Evolutionary conservation across 345 rosid species (phyloP).

Genomic region (Cardiospermum halicacabum): DNA sequence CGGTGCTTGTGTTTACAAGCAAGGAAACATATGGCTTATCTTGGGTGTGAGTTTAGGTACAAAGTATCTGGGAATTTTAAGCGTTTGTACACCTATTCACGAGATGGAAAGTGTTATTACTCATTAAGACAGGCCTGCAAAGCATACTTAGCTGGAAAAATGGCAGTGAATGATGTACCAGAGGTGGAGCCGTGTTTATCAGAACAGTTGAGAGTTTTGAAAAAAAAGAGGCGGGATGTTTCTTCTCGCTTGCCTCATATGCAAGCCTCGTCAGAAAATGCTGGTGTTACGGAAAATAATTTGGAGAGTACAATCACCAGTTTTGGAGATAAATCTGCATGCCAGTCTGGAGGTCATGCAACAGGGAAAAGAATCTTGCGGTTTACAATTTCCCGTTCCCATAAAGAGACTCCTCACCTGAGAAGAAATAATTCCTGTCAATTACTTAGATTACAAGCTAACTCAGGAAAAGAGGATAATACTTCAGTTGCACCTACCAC

Average conservation of each 20-base stretch:
- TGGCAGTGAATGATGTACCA: conserved; percentile 3
- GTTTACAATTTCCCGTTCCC: too few species aligned
- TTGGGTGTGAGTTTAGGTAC: conserved; percentile 42
- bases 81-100: conserved; percentile 30
- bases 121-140: conserved; percentile 50
- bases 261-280: conserved; percentile 13
- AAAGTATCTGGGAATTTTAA: conserved; percentile 4
- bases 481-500: neutral
- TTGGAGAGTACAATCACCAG: too few species aligned
- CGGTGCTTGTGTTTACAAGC: conserved; percentile 27
- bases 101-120: conserved; percentile 27
- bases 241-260: conserved; percentile 11
- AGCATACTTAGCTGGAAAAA: conserved; percentile 17
- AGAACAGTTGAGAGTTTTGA: conserved; percentile 11
- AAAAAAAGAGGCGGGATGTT: conserved; percentile 22
- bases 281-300: conserved; percentile 9
- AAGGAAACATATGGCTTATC: conserved; percentile 39
- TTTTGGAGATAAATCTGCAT: too few species aligned
- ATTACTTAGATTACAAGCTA: conserved; percentile 11
- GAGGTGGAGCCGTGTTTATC: conserved; percentile 5
- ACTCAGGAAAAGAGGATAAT: conserved; percentile 15
- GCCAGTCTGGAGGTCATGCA: too few species aligned
- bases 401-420: too few species aligned
- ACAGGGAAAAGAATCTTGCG: too few species aligned
- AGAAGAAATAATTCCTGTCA: conserved; percentile 11